Evolutionary conservation across 208 protist genomes (phyloP), one percentile per base, ranked within the genome.

Genomic region (Acanthamoeba rhysodes): DNA sequence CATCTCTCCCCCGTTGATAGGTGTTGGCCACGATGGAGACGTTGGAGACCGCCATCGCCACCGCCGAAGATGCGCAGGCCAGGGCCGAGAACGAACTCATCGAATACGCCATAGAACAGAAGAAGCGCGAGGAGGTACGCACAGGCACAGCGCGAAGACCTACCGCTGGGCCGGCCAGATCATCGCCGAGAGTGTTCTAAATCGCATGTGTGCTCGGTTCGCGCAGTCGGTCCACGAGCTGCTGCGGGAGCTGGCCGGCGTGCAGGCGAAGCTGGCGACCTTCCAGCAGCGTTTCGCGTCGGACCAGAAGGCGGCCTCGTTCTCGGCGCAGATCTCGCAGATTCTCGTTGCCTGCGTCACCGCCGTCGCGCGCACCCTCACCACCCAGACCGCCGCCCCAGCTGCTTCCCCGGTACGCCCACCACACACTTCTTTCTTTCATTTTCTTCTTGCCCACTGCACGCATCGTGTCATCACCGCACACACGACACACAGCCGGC

Each of bases 31-130:
- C 55, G 9, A 74, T 92, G 64, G 85, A 92, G 27, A 50, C 55
- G 34, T 45, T 92, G 55, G 85, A 92, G 37, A 92, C n/a, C 6
- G 85, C 59, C 32, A 92, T 92, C 64, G 18, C 32, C 59, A 92
- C 29, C 20, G 85, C 85, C 45, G 85, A 92, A 92, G 85, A 92
- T 9, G 85, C 85, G 64, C 85, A 92, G 85, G 85, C 85, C 32
- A 92, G 48, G 45, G 85, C 85, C 34, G 85, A 92, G 85, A 92
- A 92, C 64, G 85, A 92, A 32, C 64, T 92, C 32, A 92, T 92
- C 20, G 85, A 92, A 32, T 92, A 76, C 32, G 85, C 85, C 45
- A 68, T 72, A 3, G 85, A 92, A 16, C 85, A 92, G 41, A 92
- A 92, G 64, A 74, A 66, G 64, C 55, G 85, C 1, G 85, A 92